Conservation (phyloP, 208 protist species). For the Naegleria fowleri region DNA sequence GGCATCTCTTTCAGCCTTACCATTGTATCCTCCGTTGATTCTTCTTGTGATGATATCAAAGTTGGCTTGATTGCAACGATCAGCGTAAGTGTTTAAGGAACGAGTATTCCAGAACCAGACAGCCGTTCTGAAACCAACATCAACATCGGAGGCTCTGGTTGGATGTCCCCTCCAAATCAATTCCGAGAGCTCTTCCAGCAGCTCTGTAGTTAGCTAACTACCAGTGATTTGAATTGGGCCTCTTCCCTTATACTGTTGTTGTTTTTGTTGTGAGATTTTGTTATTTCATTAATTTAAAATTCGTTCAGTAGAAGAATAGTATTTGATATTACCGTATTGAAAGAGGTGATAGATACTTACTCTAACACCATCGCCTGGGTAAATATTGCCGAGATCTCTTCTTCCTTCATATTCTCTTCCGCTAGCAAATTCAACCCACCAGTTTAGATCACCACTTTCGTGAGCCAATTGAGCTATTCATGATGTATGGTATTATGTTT, state of each 20-base stretch:
- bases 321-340: no score
- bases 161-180: constrained; percentile 25
- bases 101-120: constrained; percentile 30
- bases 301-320: no score
- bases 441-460: constrained; percentile 27
- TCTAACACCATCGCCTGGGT: constrained; percentile 31
- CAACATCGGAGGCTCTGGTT: background rate
- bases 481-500: no score
- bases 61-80: constrained; percentile 3
- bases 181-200: constrained; percentile 23
- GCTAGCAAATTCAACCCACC: constrained; percentile 37
- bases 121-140: constrained; percentile 29
- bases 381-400: constrained; percentile 33
- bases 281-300: no score
- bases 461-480: constrained; percentile 27
- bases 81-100: constrained; percentile 27
- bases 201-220: constrained; percentile 33
- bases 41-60: constrained; percentile 29
- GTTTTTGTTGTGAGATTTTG: no score
- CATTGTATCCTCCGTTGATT: constrained; percentile 40
- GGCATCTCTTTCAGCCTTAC: constrained; percentile 32
- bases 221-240: constrained; percentile 38
- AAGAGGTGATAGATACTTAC: no score
- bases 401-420: constrained; percentile 36
- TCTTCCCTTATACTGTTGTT: constrained; percentile 36